Percentiles rank a stretch among this genome's conserved stretches.
These are phyloP conservation scores for Erigeron philadelphicus DNA, from an alignment of 140 eudicot species.

Conservation along the genomic window DNA sequence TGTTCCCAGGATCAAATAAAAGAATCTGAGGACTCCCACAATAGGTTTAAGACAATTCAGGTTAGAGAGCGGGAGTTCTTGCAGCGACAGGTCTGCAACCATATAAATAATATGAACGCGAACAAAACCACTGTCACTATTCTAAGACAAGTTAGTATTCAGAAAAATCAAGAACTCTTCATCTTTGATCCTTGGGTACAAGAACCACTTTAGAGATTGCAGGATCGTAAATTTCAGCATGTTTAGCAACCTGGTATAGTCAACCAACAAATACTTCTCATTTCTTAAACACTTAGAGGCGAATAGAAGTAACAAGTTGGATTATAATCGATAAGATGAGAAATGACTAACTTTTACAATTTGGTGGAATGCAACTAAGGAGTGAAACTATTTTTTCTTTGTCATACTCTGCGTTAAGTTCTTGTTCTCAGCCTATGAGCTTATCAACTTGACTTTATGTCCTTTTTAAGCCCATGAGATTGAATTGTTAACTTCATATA, in stretches of 20 bases:
- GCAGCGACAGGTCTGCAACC: not conserved
- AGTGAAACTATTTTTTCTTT: not conserved
- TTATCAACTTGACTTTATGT: too few relatives aligned
- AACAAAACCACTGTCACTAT: not conserved
- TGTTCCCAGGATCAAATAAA: not conserved
- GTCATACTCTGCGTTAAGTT: too few relatives aligned
- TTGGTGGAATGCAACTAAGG: not conserved
- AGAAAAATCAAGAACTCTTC: not conserved
- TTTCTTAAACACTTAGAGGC: not conserved
- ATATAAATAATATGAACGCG: not conserved
- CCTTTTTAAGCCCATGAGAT: too few relatives aligned
- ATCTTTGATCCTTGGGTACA: conserved; percentile 9
- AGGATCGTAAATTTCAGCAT: not conserved
- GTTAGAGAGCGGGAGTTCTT: not conserved
- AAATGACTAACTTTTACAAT: not conserved
- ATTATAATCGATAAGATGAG: too few relatives aligned
- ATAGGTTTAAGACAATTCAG: too few relatives aligned
- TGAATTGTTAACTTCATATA: too few relatives aligned
- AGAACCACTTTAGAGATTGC: not conserved
- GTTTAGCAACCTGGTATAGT: conserved; percentile 11
- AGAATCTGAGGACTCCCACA: too few relatives aligned
- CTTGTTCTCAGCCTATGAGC: too few relatives aligned
- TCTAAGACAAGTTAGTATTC: not conserved
- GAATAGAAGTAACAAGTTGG: too few relatives aligned
- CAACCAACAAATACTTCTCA: not conserved